These are phyloP conservation scores for Medicago ruthenica DNA, from an alignment of 306 rosid genomes.

Conservation along the genomic window DNA sequence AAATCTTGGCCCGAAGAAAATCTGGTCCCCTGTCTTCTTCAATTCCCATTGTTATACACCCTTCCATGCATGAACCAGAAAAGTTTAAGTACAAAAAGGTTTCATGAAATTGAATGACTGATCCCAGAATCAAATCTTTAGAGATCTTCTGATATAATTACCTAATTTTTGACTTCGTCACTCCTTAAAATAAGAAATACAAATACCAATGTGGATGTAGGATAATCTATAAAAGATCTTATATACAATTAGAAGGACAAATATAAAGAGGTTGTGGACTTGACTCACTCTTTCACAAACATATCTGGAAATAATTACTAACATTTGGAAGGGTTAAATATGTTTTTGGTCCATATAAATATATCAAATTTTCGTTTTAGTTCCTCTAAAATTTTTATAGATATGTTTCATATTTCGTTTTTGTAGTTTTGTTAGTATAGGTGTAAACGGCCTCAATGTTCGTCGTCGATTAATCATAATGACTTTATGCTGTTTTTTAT, in stretches of 20 bases:
- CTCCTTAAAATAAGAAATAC: conserved; percentile 33
- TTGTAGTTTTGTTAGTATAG: too few relatives aligned
- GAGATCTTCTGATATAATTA: conserved; percentile 63
- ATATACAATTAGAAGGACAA: not conserved
- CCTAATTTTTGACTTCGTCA: conserved; percentile 51
- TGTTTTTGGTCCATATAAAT: too few relatives aligned
- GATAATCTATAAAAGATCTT: conserved; percentile 14
- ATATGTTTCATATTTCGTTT: too few relatives aligned
- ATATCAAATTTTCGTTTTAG: too few relatives aligned
- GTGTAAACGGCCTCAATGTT: too few relatives aligned
- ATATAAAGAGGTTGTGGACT: not conserved
- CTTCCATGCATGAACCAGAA: conserved; percentile 37
- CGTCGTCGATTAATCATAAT: too few relatives aligned
- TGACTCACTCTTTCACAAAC: not conserved
- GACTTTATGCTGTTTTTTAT: too few relatives aligned
- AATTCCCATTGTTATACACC: conserved; percentile 27
- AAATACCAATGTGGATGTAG: conserved; percentile 22
- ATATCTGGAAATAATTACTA: not conserved
- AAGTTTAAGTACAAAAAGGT: conserved; percentile 35
- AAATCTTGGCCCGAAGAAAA: conserved; percentile 59
- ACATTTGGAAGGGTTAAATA: not conserved
- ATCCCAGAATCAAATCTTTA: conserved; percentile 48
- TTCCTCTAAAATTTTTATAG: too few relatives aligned
- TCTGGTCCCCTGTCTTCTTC: conserved; percentile 58
- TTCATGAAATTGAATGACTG: conserved; percentile 15